phyloP scores from a whole-genome alignment of 2,329 filamentous ascomycete genomes.

The Didymella lethalis region DNA sequence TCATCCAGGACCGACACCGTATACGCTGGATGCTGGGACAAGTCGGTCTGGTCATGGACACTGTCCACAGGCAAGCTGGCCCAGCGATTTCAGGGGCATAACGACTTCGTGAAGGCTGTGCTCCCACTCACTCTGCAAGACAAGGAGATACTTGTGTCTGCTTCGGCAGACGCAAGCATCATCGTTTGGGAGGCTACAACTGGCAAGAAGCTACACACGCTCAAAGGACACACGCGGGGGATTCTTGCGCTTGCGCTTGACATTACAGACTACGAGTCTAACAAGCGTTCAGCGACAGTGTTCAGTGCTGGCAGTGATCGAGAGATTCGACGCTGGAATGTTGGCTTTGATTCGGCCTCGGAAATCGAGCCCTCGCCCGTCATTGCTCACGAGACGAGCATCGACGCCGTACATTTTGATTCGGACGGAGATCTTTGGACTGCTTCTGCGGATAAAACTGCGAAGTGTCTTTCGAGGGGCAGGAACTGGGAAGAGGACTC shows the following conservation, averaged over 20 bases:
- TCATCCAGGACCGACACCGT: constrained; percentile 58
- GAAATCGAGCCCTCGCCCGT: constrained; percentile 62
- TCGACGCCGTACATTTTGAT: constrained; percentile 83
- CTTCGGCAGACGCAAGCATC: constrained; percentile 57
- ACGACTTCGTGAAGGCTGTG: constrained; percentile 90
- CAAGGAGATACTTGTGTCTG: constrained; percentile 62
- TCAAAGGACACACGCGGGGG: constrained; percentile 81
- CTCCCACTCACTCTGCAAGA: constrained; percentile 67
- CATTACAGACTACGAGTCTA: constrained; percentile 53
- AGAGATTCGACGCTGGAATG: constrained; percentile 77
- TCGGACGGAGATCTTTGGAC: constrained; percentile 83
- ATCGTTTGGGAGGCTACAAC: constrained; percentile 81
- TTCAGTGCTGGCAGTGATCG: constrained; percentile 74
- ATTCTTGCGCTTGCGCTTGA: constrained; percentile 83
- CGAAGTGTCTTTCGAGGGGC: constrained; percentile 77
- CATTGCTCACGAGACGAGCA: constrained; percentile 85
- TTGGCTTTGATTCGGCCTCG: constrained; percentile 50
- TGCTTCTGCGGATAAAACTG: constrained; percentile 87
- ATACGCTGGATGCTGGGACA: constrained; percentile 95
- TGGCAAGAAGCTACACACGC: constrained; percentile 73
- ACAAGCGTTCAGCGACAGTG: constrained; percentile 60
- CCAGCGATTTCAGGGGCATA: constrained; percentile 76
- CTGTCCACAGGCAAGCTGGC: constrained; percentile 55
- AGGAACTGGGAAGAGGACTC: constrained; percentile 76
- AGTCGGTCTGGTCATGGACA: constrained; percentile 84